Evolutionary conservation across 2,329 filamentous ascomycete genomes (phyloP).

Genomic region (Penicillium sp.): DNA sequence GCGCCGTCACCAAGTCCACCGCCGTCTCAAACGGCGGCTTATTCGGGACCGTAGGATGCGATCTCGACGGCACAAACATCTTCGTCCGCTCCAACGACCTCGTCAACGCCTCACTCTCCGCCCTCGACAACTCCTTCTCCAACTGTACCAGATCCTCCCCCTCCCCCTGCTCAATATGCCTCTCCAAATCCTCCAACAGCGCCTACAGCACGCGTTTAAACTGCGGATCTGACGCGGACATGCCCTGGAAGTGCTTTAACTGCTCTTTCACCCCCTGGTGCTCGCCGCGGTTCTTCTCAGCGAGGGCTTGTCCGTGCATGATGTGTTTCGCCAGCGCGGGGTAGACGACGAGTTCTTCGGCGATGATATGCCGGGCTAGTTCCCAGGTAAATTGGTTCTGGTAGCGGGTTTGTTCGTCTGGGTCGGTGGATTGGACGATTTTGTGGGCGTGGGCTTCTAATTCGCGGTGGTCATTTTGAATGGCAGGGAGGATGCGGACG

Average conservation of each 20-base stretch:
- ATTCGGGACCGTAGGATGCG: slow-evolving; percentile 53
- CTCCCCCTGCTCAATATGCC: slow-evolving; percentile 57
- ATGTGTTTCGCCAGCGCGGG: slow-evolving; percentile 56
- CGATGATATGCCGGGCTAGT: slow-evolving; percentile 53
- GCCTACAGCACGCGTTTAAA: slow-evolving; percentile 49
- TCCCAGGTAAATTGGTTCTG: slow-evolving; percentile 58
- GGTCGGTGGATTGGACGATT: slow-evolving; percentile 43
- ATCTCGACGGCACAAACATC: slow-evolving; percentile 54
- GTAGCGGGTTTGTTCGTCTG: slow-evolving; percentile 49
- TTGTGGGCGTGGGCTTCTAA: slow-evolving; percentile 47
- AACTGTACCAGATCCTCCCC: slow-evolving; percentile 50
- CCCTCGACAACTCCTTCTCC: slow-evolving; percentile 43
- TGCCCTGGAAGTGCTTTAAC: slow-evolving; percentile 53
- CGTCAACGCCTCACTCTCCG: slow-evolving; percentile 42
- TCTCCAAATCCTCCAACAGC: slow-evolving; percentile 45
- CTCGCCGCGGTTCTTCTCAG: slow-evolving; percentile 52
- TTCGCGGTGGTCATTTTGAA: slow-evolving; percentile 47
- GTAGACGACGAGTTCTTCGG: slow-evolving; percentile 57
- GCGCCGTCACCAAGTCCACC: slow-evolving; percentile 56
- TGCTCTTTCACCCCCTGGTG: slow-evolving; percentile 57
- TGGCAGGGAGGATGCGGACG: slow-evolving; percentile 36
- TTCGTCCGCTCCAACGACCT: slow-evolving; percentile 55
- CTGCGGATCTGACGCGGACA: slow-evolving; percentile 41
- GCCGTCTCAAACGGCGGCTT: slow-evolving; percentile 60
- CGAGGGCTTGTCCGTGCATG: slow-evolving; percentile 46